Base-by-base conservation (phyloP, 176 grass and related monocot species). In the Canna indica region DNA sequence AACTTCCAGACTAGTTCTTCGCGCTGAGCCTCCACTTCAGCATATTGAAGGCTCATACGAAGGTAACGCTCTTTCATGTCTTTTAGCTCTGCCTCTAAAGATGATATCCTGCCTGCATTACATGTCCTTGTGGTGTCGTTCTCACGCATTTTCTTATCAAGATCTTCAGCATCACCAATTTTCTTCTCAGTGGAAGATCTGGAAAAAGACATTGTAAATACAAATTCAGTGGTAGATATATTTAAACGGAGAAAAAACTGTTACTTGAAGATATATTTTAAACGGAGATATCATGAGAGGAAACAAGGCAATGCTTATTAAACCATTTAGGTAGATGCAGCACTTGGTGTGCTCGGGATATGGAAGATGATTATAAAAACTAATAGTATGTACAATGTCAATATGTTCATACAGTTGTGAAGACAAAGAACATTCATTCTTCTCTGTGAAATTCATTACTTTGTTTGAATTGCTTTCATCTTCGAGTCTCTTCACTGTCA, bases 171-270 rank as follows among this genome's bases (percentile, higher is more conserved):
- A 66, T 77, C 76, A 75, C 50, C 18, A 34, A 66, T 76, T 80
- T 54, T 45, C 77, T 90, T 71, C 26, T 75, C 39, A 59, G 32
- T 18, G 56, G 39, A 48, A 81, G 59, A 81, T 58, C 76, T 79
- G 16, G 6, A n/a, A 36, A 57, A 9, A 35, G 33, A 7, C 31
- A 68, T 68, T 10, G 38, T 5, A 26, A 46, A 9, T 26, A 44
- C 1, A 29, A 61, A 13, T 29, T 29, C 10, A 29, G 29, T 26
- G 59, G 50, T n/a, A 54, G 50, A n/a, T n/a, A n/a, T n/a, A n/a
- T n/a, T n/a, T n/a, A n/a, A n/a, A n/a, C n/a, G n/a, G n/a, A n/a
- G n/a, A 8, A 61, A 29, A 61, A 61, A 26, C 1, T 29, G 9
- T n/a, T 7, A 61, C 59, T 29, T 61, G 0, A 28, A 54, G 12